A percentile compares a stretch with the other conserved stretches of the same genome.
phyloP scores from a whole-genome alignment of 192 early-diverging fungal species.

The Umbelopsis ramanniana region DNA sequence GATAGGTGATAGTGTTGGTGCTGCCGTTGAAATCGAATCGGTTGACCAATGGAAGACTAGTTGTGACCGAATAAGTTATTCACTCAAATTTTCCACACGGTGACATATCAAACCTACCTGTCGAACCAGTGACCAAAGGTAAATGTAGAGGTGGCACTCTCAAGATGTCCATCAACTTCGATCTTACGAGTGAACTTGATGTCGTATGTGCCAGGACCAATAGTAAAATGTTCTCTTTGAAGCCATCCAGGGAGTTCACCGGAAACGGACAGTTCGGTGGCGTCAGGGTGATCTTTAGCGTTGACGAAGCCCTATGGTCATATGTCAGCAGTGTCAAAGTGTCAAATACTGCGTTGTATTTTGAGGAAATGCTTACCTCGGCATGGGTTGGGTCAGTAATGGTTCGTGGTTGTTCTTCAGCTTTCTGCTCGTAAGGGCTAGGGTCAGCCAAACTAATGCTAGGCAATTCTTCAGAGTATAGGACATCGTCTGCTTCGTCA shows the following conservation, averaged over 20 bases:
- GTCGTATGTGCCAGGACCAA: constrained; percentile 72
- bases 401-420: background rate
- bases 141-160: constrained; percentile 70
- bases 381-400: constrained; percentile 14
- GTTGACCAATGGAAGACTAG: constrained; percentile 69
- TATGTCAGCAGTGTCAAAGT: background rate
- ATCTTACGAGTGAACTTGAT: constrained; percentile 66
- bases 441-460: background rate
- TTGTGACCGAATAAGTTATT: background rate
- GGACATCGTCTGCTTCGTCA: background rate
- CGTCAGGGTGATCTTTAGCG: constrained; percentile 19
- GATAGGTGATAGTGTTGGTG: constrained; percentile 60
- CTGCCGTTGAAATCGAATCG: constrained; percentile 66
- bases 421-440: background rate
- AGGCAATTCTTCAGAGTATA: background rate
- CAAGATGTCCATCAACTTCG: constrained; percentile 56
- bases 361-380: background rate
- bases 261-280: constrained; percentile 49
- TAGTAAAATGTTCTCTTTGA: constrained; percentile 64
- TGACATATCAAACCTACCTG: constrained; percentile 43
- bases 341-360: background rate
- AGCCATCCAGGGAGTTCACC: constrained; percentile 70
- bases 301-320: constrained; percentile 36
- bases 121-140: constrained; percentile 76
- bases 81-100: background rate